Base-by-base conservation (phyloP, 2,329 filamentous ascomycete genomes). In the Diplodia seriata region DNA sequence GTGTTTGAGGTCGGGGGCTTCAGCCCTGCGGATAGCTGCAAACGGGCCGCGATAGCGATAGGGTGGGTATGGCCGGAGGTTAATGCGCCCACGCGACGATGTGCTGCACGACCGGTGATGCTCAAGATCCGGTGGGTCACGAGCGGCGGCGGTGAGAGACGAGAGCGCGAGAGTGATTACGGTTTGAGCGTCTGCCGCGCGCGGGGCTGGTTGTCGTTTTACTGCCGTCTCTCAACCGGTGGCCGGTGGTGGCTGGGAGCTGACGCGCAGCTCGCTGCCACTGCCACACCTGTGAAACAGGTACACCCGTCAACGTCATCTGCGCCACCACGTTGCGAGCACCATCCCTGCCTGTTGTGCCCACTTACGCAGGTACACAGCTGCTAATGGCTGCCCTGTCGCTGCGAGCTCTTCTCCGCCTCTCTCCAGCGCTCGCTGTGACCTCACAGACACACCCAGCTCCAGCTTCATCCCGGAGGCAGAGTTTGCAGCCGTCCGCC, bases 111-210 rank as follows among this genome's bases (percentile, higher is more conserved):
- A 56, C 51, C 53, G 33, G 53, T 57, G 56, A 47, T 59, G 56
- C 33, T n/a, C 56, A 11, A 62, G 57, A 62, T 62, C 57, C 38
- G 40, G 57, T 62, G 57, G 57, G 57, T 62, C 57, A 62, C 40
- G 57, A 47, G 57, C 23, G 57, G 57, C 57, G 26, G 57, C 57
- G 57, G 57, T 49, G 40, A 50, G 40, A 29, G 18, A 31, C 18
- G 12, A 8, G 56, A 61, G 38, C 31, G 56, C 29, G 12, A 8
- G 56, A 61, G 38, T 47, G 56, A 49, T 8, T n/a, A 20, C 43
- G 43, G 18, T 47, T 47, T 20, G 43, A n/a, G 43, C 33, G 33
- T 36, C 33, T 11, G 8, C 9, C 9, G 33, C 33, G 33, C 18
- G 43, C 29, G 40, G 43, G 40, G 57, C 43, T 47, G 57, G 57